Evolutionary conservation across 306 rosid genomes (phyloP), one percentile per base, ranked within the genome.

Genomic region (Vigna unguiculata): DNA sequence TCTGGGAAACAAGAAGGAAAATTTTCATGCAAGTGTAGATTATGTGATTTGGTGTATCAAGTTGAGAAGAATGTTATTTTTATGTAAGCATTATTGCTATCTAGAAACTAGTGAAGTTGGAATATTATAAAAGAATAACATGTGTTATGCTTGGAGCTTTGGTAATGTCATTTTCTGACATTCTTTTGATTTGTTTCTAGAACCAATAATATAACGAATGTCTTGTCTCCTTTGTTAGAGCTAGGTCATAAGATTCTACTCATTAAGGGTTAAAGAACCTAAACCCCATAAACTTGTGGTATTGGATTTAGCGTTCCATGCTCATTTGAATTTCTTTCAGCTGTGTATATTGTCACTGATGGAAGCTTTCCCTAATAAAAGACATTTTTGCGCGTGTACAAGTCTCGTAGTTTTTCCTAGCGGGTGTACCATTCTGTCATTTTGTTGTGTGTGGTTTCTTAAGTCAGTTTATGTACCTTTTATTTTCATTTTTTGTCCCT

Each of bases 261-360:
- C 43, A 69, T 47, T 21, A 60, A 47, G 53, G 57, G 1, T 2
- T 24, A n/a, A 58, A 17, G 64, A 58, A 58, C 36, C 12, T 69
- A 45, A 19, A 57, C 60, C 11, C 7, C 60, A 41, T 46, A 8
- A 69, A 19, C 55, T 55, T 28, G 21, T 45, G 22, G 69, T 61
- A 68, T 45, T 48, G 47, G 57, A 78, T 12, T 60, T 25, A 38
- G 66, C 40, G 20, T 48, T 47, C 34, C 45, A 2, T 14, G 22
- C 72, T 38, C 73, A 34, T 71, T 25, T 45, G 69, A 67, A 62
- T 58, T 60, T 58, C 57, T 62, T 68, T 59, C n/a, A 73, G 69
- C 54, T 53, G 54, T 48, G 4, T 9, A 30, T 4, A 30, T 6
- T 30, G 34, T 75, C 54, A 22, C 16, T 0, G n/a, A 53, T 71